These are phyloP conservation scores for Platanthera guangdongensis DNA, from an alignment of 106 monocot species.

Conservation along the genomic window DNA sequence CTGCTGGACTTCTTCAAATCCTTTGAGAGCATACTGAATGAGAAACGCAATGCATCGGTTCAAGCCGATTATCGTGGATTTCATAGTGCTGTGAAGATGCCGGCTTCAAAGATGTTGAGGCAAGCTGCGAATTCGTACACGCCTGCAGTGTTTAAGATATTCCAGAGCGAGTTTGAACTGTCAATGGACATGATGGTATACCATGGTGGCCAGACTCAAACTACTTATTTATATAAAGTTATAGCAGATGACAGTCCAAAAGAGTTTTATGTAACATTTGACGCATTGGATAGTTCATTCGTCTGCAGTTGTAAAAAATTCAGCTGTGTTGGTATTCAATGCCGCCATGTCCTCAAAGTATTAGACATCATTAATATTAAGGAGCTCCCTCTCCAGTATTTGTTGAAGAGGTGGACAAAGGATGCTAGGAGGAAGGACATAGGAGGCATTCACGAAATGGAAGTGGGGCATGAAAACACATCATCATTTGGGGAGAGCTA, in stretches of 20 bases:
- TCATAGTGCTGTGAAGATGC: constrained; percentile 11
- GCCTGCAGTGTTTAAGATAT: constrained; percentile 20
- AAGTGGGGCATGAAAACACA: not conserved
- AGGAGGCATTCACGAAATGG: constrained; percentile 1
- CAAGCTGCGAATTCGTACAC: constrained; percentile 28
- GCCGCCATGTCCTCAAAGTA: constrained; percentile 31
- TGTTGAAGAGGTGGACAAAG: constrained; percentile 28
- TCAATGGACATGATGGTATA: constrained; percentile 21
- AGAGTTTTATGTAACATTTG: constrained; percentile 19
- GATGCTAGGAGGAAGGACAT: constrained; percentile 11
- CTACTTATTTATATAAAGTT: constrained; percentile 15
- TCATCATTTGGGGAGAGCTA: constrained; percentile 12
- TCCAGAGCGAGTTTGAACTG: constrained; percentile 23
- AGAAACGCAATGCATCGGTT: constrained; percentile 12
- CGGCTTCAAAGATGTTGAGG: constrained; percentile 22
- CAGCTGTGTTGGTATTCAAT: constrained; percentile 25
- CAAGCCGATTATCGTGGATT: constrained; percentile 15
- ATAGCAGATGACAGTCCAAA: constrained; percentile 14
- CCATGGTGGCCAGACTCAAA: constrained; percentile 13
- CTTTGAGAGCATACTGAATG: constrained; percentile 18
- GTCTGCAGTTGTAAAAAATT: constrained; percentile 31
- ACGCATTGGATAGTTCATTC: constrained; percentile 10
- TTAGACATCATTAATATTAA: constrained; percentile 29
- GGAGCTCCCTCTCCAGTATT: constrained; percentile 22
- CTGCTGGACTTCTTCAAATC: constrained; percentile 22